Percentiles rank a stretch among this genome's conserved stretches.
These are phyloP conservation scores for Pleurotus djamor DNA, from an alignment of 768 basidiomycete genomes.

Conservation along the genomic window DNA sequence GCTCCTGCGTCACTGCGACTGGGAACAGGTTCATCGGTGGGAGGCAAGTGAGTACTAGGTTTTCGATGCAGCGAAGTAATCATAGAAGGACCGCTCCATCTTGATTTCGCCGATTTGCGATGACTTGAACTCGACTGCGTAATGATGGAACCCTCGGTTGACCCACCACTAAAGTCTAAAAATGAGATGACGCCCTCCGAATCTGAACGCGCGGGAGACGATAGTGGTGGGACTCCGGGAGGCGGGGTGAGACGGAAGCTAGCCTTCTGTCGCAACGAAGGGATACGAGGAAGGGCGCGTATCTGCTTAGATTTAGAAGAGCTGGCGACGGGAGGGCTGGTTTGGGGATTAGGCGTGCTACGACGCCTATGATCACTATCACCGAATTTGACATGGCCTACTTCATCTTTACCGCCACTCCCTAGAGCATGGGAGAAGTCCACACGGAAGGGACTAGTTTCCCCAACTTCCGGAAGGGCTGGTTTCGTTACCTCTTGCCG, in stretches of 20 bases:
- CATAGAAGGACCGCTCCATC: constrained; percentile 38
- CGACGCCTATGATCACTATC: constrained; percentile 7
- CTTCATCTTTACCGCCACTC: constrained; percentile 15
- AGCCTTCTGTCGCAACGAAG: not conserved
- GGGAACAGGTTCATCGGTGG: not conserved
- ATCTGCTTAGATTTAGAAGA: not conserved
- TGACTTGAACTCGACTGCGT: constrained; percentile 19
- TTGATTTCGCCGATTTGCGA: constrained; percentile 23
- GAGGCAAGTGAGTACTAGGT: constrained; percentile 7
- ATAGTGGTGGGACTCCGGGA: constrained; percentile 8
- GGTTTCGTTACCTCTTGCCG: constrained; percentile 5
- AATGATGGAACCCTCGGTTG: constrained; percentile 24
- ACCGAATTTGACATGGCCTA: constrained; percentile 11
- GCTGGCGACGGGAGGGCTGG: not conserved
- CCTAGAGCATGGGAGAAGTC: constrained; percentile 29
- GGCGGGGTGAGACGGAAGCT: constrained; percentile 8
- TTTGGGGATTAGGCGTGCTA: not conserved
- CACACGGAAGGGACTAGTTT: constrained; percentile 45
- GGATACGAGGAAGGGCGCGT: constrained; percentile 5
- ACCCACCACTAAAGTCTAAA: constrained; percentile 30
- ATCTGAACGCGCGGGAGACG: constrained; percentile 6
- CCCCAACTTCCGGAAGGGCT: constrained; percentile 30
- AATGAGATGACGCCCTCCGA: constrained; percentile 24
- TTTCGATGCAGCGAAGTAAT: constrained; percentile 20
- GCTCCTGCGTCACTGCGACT: not conserved